Conservation (phyloP, 768 basidiomycete genomes). For the Kwoniella newhampshirensis region DNA sequence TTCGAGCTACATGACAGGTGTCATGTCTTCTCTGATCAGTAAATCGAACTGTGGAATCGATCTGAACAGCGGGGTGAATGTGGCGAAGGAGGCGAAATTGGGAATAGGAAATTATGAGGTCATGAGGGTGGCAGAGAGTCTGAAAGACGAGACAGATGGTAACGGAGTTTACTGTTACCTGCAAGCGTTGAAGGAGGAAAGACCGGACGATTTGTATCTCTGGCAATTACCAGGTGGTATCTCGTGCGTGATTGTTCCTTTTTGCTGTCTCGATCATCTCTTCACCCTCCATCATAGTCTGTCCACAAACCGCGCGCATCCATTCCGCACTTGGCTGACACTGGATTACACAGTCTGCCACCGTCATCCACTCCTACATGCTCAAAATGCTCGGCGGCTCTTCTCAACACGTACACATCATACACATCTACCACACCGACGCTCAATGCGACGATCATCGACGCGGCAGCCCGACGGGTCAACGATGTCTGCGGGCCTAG, state of each 20-base stretch:
- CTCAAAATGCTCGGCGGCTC: slow-evolving; percentile 35
- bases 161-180: slow-evolving; percentile 44
- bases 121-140: slow-evolving; percentile 25
- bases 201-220: slow-evolving; percentile 45
- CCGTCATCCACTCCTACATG: slow-evolving; percentile 36
- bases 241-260: slow-evolving; percentile 26
- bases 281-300: too few species aligned
- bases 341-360: slow-evolving; percentile 31
- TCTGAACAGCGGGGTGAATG: slow-evolving; percentile 14
- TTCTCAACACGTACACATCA: slow-evolving; percentile 31
- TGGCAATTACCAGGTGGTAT: slow-evolving; percentile 40
- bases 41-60: slow-evolving; percentile 36
- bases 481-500: slow-evolving; percentile 35
- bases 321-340: background rate
- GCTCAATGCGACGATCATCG: slow-evolving; percentile 37
- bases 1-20: slow-evolving; percentile 22
- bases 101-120: slow-evolving; percentile 38
- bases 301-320: too few species aligned
- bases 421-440: slow-evolving; percentile 25
- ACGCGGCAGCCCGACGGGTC: slow-evolving; percentile 28
- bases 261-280: too few species aligned
- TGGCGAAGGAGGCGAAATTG: slow-evolving; percentile 23
- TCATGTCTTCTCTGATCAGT: slow-evolving; percentile 7
- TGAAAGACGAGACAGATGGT: slow-evolving; percentile 26
- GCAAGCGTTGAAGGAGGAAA: slow-evolving; percentile 23